Conservation (phyloP, 306 rosid genomes). For the Elaeagnus macrophylla region DNA sequence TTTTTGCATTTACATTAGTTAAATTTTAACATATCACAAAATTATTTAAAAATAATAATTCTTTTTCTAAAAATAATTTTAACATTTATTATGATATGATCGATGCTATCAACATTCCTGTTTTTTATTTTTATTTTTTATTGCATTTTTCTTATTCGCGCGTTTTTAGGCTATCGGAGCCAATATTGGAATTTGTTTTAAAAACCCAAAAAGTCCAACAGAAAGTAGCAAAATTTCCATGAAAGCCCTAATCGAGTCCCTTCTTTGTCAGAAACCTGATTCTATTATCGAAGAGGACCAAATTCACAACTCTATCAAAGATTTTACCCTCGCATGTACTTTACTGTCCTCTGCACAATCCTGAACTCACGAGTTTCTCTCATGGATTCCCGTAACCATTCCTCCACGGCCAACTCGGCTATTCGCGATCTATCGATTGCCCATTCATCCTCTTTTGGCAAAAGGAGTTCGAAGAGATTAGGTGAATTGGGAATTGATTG, state of each 20-base stretch:
- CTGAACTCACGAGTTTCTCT: constrained; percentile 41
- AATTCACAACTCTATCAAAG: constrained; percentile 33
- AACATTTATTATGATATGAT: constrained; percentile 4
- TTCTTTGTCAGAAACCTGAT: constrained; percentile 29
- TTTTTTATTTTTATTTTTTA: background rate
- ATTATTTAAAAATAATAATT: too few relatives aligned
- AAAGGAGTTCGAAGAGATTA: constrained; percentile 21
- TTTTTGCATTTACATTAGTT: too few relatives aligned
- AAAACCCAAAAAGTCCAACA: constrained; percentile 28
- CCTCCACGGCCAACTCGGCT: constrained; percentile 37
- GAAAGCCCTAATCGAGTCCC: constrained; percentile 50
- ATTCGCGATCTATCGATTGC: constrained; percentile 38
- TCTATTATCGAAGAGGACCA: constrained; percentile 20
- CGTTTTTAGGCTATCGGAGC: constrained; percentile 43
- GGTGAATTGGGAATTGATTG: constrained; percentile 40
- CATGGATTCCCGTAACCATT: constrained; percentile 62
- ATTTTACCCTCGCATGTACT: constrained; percentile 64
- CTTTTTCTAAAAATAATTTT: constrained; percentile 38
- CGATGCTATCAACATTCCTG: background rate
- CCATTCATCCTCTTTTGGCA: constrained; percentile 21
- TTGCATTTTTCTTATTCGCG: constrained; percentile 4
- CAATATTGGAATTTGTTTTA: constrained; percentile 31
- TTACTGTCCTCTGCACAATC: constrained; percentile 49
- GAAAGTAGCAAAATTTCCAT: constrained; percentile 36
- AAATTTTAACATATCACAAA: too few relatives aligned